These are phyloP conservation scores for Chrysanthemum seticuspe DNA, from an alignment of 129 eudicot genomes.

Conservation along the genomic window DNA sequence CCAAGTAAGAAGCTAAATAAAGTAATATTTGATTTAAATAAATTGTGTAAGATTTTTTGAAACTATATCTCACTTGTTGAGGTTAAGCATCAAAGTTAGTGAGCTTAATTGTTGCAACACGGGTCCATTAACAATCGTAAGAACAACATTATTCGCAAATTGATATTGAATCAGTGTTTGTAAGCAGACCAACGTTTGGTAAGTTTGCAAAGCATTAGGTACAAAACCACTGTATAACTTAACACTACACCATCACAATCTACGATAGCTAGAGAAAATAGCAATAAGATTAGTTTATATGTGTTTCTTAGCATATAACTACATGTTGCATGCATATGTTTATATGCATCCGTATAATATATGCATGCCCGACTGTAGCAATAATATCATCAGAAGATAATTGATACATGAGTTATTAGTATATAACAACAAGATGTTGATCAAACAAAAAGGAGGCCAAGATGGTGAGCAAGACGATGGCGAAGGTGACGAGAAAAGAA, in stretches of 20 bases:
- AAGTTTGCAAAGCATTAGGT: constrained; percentile 74
- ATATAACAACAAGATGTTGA: too few species aligned
- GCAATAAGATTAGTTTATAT: background rate
- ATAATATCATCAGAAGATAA: too few species aligned
- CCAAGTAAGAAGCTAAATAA: too few species aligned
- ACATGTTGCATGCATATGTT: too few species aligned
- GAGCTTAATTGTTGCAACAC: constrained; percentile 57
- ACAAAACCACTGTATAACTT: constrained; percentile 87
- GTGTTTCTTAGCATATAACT: background rate
- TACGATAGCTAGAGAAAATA: constrained; percentile 56
- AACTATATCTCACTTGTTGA: constrained; percentile 63
- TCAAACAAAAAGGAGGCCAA: background rate
- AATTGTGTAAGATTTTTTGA: constrained; percentile 34
- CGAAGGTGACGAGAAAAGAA: background rate
- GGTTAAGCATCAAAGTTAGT: constrained; percentile 72
- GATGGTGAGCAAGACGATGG: too few species aligned
- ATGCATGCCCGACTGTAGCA: too few species aligned
- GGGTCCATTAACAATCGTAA: background rate
- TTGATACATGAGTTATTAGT: too few species aligned
- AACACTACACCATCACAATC: constrained; percentile 77
- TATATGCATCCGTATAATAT: too few species aligned
- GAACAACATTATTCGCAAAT: too few species aligned
- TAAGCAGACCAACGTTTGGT: constrained; percentile 45
- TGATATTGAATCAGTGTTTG: too few species aligned
- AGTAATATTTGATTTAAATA: too few species aligned